These are phyloP conservation scores for Colletotrichum tabaci DNA, from an alignment of 2,329 filamentous ascomycete genomes.

Conservation along the genomic window DNA sequence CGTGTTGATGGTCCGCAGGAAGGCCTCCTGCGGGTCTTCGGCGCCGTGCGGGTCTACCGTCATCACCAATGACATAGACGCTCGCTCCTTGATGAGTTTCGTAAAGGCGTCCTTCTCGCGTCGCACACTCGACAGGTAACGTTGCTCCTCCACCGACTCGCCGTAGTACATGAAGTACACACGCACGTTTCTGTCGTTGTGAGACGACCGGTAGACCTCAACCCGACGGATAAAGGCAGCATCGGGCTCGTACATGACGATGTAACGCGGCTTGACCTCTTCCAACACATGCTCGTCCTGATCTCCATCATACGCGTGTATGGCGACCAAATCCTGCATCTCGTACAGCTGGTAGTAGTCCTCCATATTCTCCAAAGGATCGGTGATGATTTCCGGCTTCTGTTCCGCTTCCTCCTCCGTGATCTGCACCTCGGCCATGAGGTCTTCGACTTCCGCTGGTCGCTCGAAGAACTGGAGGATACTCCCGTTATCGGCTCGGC, in stretches of 20 bases:
- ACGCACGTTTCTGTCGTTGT: constrained; percentile 88
- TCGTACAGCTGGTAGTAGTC: constrained; percentile 93
- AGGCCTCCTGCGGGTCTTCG: constrained; percentile 90
- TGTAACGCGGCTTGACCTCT: constrained; percentile 91
- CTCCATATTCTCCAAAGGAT: constrained; percentile 92
- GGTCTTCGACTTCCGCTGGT: constrained; percentile 83
- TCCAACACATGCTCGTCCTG: constrained; percentile 97
- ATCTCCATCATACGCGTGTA: constrained; percentile 96
- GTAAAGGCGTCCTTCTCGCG: constrained; percentile 98
- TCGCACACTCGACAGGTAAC: constrained; percentile 90
- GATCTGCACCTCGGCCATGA: constrained; percentile 88
- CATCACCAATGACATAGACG: constrained; percentile 91
- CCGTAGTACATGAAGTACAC: constrained; percentile 99
- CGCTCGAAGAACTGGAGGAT: constrained; percentile 86
- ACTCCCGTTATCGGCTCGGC: constrained; percentile 80
- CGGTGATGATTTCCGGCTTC: constrained; percentile 80
- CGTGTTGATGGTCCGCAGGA: constrained; percentile 95
- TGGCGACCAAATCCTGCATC: constrained; percentile 87
- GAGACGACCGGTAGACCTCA: constrained; percentile 95
- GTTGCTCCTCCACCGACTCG: constrained; percentile 94
- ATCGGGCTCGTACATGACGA: constrained; percentile 99
- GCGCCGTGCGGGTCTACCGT: constrained; percentile 78
- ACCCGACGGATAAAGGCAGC: constrained; percentile 93
- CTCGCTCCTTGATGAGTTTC: constrained; percentile 92
- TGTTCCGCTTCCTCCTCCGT: constrained; percentile 82